phyloP scores from a whole-genome alignment of 306 rosid species.

The Corylus avellana region DNA sequence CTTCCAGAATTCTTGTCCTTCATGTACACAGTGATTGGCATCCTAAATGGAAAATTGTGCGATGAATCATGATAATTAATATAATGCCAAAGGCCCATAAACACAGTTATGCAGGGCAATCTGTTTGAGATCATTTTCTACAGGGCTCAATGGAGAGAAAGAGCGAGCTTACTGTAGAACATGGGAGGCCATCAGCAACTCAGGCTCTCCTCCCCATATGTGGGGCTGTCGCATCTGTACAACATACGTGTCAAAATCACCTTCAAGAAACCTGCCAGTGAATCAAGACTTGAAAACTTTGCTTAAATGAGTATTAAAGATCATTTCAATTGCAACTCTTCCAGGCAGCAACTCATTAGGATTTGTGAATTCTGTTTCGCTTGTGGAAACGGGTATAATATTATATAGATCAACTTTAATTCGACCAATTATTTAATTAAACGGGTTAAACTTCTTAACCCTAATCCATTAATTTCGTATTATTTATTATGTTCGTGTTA shows the following conservation, averaged over 20 bases:
- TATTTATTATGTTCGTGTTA: no score
- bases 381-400: no score
- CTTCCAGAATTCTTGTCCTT: conserved; percentile 43
- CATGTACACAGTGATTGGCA: conserved; percentile 81
- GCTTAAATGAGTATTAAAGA: not conserved
- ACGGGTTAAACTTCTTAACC: no score
- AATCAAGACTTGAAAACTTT: not conserved
- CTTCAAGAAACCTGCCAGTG: conserved; percentile 75
- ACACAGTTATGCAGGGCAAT: not conserved
- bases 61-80: conserved; percentile 12
- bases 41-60: conserved; percentile 49
- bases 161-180: conserved; percentile 57
- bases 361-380: not conserved
- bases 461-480: no score
- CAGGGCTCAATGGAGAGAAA: not conserved
- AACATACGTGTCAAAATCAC: conserved; percentile 69
- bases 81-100: not conserved
- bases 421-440: no score
- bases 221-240: conserved; percentile 70
- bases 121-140: not conserved
- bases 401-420: no score
- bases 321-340: not conserved
- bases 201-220: conserved; percentile 91
- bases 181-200: conserved; percentile 83
- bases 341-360: not conserved